Evolutionary conservation across 331 rosid species (phyloP), one percentile per base, ranked within the genome.

Genomic region (Acacia concinna): DNA sequence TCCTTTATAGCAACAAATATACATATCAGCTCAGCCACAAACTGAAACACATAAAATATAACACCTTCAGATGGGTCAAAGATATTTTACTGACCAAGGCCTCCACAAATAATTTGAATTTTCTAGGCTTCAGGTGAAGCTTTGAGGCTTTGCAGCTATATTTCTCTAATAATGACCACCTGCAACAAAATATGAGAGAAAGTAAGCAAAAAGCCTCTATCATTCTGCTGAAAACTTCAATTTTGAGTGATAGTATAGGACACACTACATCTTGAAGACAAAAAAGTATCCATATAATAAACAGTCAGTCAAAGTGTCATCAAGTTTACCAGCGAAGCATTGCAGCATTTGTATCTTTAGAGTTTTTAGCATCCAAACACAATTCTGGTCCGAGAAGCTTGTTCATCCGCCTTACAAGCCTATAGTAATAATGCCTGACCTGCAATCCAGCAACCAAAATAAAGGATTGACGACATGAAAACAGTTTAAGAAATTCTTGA

Each of bases 81-180:
- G 76, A 82, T 46, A 71, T 14, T 66, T 40, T 41, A 91, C 98
- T 90, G 80, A 96, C 99, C 97, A 96, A 87, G 75, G 99, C 96
- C 88, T 96, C 99, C 74, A 96, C 82, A 87, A 96, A 91, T 68
- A 96, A 89, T 86, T 96, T 96, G 75, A 93, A 96, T 40, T 98
- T 89, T 15, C 99, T 93, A 21, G 99, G 99, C 87, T 96, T 96
- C 81, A 96, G 74, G 85, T 93, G 99, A 88, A 96, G 99, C 88
- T 96, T 96, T 81, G 99, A 96, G 79, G 99, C 99, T 87, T 93
- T 93, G 88, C 98, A 96, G 86, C 99, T 96, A 81, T 93, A 93
- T 83, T 96, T 96, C 82, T 96, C 99, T 82, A 96, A 83, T 84
- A 96, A 93, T 57, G 99, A 93, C 99, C 99, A 96, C 99, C 99